Percentiles rank a stretch among this genome's conserved stretches.
Conservation (phyloP, 805 yeast genomes). For the Ogataea trehaloabstinens region DNA sequence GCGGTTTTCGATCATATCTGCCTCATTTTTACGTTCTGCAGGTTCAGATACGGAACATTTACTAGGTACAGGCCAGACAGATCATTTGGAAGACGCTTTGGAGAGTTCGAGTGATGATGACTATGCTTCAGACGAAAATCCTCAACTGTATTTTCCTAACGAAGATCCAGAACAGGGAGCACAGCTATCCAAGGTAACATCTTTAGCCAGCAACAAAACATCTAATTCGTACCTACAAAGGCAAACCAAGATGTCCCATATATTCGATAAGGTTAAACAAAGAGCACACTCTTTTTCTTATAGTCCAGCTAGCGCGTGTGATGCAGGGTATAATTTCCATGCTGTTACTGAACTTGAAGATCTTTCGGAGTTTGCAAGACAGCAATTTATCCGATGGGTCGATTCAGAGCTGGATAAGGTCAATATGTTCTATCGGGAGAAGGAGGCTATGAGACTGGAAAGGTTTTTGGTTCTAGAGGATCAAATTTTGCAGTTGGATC, state of each 20-base stretch:
- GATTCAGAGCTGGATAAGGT: slow-evolving; percentile 58
- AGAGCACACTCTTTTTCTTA: slow-evolving; percentile 12
- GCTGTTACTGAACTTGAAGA: slow-evolving; percentile 25
- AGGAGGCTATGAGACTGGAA: slow-evolving; percentile 57
- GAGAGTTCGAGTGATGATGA: slow-evolving; percentile 3
- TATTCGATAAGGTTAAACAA: slow-evolving; percentile 6
- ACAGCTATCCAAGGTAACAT: not conserved
- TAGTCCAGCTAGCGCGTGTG: slow-evolving; percentile 1
- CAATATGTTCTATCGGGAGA: slow-evolving; percentile 54
- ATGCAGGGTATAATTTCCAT: not conserved
- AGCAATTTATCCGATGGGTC: slow-evolving; percentile 61
- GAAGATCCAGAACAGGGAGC: slow-evolving; percentile 3
- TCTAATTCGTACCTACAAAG: slow-evolving; percentile 8
- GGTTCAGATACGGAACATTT: not conserved
- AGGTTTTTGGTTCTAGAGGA: slow-evolving; percentile 63
- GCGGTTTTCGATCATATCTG: too few species aligned
- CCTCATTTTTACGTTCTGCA: not conserved
- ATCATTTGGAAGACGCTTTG: not conserved
- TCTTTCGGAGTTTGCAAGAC: slow-evolving; percentile 33
- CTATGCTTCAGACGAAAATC: not conserved
- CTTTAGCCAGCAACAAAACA: slow-evolving; percentile 9
- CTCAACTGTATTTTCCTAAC: not conserved
- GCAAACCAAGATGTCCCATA: slow-evolving; percentile 21
- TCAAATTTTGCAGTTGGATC: slow-evolving; percentile 61
- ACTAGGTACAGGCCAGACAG: not conserved